Percentiles rank a stretch among this genome's conserved stretches.
These are phyloP conservation scores for Trichoderma koningiopsis DNA, from an alignment of 2,329 filamentous ascomycete species.

Conservation along the genomic window DNA sequence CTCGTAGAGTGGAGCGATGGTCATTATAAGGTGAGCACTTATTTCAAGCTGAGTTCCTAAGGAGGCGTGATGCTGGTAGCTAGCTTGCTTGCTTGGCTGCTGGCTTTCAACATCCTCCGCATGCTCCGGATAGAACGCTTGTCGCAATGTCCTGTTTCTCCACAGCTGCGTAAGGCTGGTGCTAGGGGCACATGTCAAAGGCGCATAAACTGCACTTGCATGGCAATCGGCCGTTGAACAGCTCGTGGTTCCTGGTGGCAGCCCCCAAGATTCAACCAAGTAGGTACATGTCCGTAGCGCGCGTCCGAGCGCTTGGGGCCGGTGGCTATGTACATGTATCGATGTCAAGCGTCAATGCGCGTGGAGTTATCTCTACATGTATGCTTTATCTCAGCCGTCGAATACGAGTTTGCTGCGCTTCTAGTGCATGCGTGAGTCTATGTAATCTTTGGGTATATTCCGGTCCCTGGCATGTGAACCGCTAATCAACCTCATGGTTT, in stretches of 20 bases:
- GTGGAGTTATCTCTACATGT: constrained; percentile 1
- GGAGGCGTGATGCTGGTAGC: neutral
- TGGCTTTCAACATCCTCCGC: neutral
- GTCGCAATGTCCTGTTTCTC: neutral
- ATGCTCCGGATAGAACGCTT: neutral
- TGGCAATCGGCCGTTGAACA: neutral
- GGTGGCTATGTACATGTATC: neutral
- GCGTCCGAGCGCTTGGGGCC: neutral
- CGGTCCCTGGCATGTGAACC: neutral
- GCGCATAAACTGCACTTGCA: neutral
- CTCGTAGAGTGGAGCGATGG: constrained; percentile 15
- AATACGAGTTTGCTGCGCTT: neutral
- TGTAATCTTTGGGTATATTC: neutral
- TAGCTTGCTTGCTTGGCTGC: neutral
- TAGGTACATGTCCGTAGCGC: neutral
- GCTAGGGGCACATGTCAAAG: constrained; percentile 5
- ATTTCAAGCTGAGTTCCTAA: neutral
- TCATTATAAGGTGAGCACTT: neutral
- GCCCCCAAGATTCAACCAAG: neutral
- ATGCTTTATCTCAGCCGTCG: neutral
- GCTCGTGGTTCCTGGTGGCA: constrained; percentile 8
- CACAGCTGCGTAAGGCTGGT: constrained; percentile 9
- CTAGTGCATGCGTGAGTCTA: neutral
- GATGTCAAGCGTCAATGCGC: constrained; percentile 15
- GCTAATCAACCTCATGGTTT: neutral